Conservation (phyloP, 2,329 filamentous ascomycete species). For the Alternaria alternata region DNA sequence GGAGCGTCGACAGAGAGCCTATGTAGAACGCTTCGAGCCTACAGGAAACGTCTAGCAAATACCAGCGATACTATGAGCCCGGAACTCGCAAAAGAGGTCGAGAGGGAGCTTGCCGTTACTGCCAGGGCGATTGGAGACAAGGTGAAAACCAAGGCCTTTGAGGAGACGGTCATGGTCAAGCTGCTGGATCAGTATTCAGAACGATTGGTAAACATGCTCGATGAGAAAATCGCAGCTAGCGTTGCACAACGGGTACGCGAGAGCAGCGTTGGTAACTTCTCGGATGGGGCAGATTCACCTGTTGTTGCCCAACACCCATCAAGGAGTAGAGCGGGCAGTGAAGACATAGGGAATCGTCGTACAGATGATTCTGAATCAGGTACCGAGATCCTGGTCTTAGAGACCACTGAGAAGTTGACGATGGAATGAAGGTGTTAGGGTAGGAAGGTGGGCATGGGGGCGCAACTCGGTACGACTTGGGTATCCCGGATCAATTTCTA, state of each 20-base stretch:
- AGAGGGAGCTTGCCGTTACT: conserved; percentile 64
- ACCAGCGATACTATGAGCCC: conserved; percentile 56
- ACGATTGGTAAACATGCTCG: conserved; percentile 72
- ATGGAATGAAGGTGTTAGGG: conserved; percentile 13
- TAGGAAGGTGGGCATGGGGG: neutral
- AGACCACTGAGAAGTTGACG: conserved; percentile 21
- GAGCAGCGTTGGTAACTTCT: conserved; percentile 42
- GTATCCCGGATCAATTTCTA: conserved; percentile 1
- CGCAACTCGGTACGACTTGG: conserved; percentile 4
- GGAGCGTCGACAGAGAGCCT: conserved; percentile 62
- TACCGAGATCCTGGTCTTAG: conserved; percentile 10
- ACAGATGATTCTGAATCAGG: conserved; percentile 16
- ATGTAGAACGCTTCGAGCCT: conserved; percentile 64
- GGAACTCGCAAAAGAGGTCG: conserved; percentile 62
- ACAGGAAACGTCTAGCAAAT: conserved; percentile 65
- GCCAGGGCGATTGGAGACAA: conserved; percentile 55
- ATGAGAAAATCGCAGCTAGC: conserved; percentile 68
- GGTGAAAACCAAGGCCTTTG: conserved; percentile 51
- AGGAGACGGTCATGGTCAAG: conserved; percentile 58
- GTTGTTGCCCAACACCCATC: conserved; percentile 14
- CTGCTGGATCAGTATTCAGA: conserved; percentile 80
- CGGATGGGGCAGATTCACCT: conserved; percentile 26
- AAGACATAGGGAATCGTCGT: neutral
- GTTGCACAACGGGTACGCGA: conserved; percentile 48
- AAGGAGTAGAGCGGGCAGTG: conserved; percentile 16